Base-by-base conservation (phyloP, 2,329 filamentous ascomycete genomes). In the Leptographium galeiforme region DNA sequence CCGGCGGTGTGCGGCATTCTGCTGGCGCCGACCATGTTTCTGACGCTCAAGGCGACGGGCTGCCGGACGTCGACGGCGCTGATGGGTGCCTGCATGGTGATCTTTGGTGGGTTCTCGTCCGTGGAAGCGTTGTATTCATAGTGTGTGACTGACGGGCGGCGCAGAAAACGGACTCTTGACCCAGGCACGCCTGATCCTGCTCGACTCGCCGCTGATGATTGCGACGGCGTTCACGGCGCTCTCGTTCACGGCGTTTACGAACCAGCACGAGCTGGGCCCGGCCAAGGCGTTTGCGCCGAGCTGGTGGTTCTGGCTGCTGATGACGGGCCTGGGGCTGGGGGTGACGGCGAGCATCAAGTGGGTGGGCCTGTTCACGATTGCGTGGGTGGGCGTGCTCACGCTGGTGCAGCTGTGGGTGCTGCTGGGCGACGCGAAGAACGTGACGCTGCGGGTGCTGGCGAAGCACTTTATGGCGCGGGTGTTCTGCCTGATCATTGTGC, bases 321-420 rank as follows among this genome's bases (percentile, higher is more conserved):
- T 88, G 66, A 94, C 87, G 46, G 93, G 93, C 61, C 72, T 98
- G 45, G 87, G 85, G 40, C 76, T 98, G 50, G 93, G 93, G 57
- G 84, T 91, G 50, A 97, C 93, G 8, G 81, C 84, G 57, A 97
- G 91, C 72, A 90, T 97, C 64, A 98, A 98, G 74, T 98, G 93
- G 93, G 93, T 98, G 64, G 93, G 93, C 50, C 77, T 98, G 51
- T 97, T 98, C 75, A 98, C 93, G 58, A 96, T 96, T 68, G 93
- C 91, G 49, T 98, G 93, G 93, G 89, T 98, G 60, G 93, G 93
- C 57, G 81, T 78, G 68, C 79, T 98, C 70, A 98, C 93, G 40
- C 69, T 91, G 46, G 68, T 98, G 47, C 93, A 98, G 73, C 79
- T 98, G 55, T 98, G 93, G 93, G 83, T 96, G 60, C 74, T 98